Evolutionary conservation across 2,329 filamentous ascomycete genomes (phyloP).

Genomic region (Penicillium sclerotiorum): DNA sequence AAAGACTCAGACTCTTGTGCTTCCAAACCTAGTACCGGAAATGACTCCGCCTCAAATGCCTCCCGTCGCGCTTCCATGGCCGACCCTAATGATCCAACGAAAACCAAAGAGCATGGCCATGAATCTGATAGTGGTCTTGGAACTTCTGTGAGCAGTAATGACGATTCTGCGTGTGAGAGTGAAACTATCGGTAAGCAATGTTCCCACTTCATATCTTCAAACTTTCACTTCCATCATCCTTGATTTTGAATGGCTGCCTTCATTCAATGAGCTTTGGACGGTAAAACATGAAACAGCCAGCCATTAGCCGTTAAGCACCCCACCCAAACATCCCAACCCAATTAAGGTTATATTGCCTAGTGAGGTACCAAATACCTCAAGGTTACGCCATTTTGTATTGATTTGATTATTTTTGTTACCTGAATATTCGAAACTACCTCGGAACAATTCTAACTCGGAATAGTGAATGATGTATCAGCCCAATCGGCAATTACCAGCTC

Average conservation of each 20-base stretch:
- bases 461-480: conserved; percentile 19
- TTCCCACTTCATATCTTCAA: background rate
- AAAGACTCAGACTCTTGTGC: conserved; percentile 49
- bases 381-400: background rate
- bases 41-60: conserved; percentile 33
- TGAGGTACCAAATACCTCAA: too few relatives aligned
- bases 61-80: background rate
- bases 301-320: too few relatives aligned
- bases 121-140: conserved; percentile 87
- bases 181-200: conserved; percentile 43
- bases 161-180: conserved; percentile 51
- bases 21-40: conserved; percentile 51
- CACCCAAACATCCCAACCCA: too few relatives aligned
- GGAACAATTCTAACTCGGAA: conserved; percentile 26
- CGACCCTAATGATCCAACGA: background rate
- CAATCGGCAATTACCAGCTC: conserved; percentile 65
- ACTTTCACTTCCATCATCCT: background rate
- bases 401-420: background rate
- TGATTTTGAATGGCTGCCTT: background rate
- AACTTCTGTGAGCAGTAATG: conserved; percentile 70
- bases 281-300: too few relatives aligned
- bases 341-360: too few relatives aligned
- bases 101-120: conserved; percentile 64
- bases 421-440: background rate
- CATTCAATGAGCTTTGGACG: background rate